These are phyloP conservation scores for Neobulgaria alba DNA, from an alignment of 2,329 filamentous ascomycete genomes.

Conservation along the genomic window DNA sequence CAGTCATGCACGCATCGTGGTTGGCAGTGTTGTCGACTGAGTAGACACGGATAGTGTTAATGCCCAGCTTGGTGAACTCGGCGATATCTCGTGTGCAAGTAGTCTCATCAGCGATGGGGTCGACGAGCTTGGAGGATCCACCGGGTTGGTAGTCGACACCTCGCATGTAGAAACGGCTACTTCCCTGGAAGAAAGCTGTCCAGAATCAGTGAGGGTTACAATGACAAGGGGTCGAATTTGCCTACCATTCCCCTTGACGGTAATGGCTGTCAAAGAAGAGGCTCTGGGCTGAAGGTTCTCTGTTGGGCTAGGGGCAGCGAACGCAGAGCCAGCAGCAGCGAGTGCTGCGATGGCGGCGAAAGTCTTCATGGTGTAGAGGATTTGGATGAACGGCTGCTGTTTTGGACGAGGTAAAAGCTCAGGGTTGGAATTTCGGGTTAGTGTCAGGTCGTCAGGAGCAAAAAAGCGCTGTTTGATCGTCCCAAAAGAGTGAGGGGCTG, in stretches of 20 bases:
- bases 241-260: slow-evolving; percentile 28
- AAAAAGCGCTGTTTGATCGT: slow-evolving; percentile 11
- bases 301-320: slow-evolving; percentile 13
- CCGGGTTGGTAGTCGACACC: slow-evolving; percentile 56
- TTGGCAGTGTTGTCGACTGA: slow-evolving; percentile 60
- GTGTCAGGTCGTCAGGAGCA: too few species aligned
- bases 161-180: slow-evolving; percentile 44
- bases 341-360: slow-evolving; percentile 23
- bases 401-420: not conserved
- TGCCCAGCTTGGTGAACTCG: slow-evolving; percentile 58
- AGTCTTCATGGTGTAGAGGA: slow-evolving; percentile 23
- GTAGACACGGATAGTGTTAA: slow-evolving; percentile 68
- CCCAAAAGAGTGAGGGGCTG: slow-evolving; percentile 18
- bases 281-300: slow-evolving; percentile 15
- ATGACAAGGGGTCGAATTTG: slow-evolving; percentile 2
- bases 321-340: slow-evolving; percentile 18
- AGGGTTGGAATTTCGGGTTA: too few species aligned
- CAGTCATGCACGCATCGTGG: slow-evolving; percentile 62
- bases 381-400: slow-evolving; percentile 1
- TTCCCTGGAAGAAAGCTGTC: slow-evolving; percentile 27
- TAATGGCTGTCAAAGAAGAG: slow-evolving; percentile 18
- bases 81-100: slow-evolving; percentile 56
- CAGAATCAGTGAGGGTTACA: too few species aligned
- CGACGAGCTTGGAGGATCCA: slow-evolving; percentile 34
- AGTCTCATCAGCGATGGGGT: slow-evolving; percentile 53